Evolutionary conservation across 805 yeast species (phyloP).

Genomic region (Lipomyces starkeyi): DNA sequence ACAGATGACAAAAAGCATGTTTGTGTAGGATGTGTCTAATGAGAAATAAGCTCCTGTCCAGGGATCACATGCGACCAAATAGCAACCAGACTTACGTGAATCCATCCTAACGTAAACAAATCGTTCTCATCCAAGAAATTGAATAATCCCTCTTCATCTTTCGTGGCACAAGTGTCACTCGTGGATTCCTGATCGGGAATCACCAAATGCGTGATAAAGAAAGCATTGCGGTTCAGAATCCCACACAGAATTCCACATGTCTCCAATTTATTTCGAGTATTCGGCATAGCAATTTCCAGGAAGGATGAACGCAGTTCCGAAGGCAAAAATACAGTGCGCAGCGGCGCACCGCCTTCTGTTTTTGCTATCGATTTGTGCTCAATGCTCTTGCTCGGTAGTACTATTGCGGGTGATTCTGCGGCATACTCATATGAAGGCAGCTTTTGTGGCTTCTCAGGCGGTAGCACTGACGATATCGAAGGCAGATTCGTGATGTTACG

Average conservation of each 20-base stretch:
- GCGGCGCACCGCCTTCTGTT: slow-evolving; percentile 63
- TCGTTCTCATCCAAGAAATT: slow-evolving; percentile 61
- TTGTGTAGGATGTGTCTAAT: slow-evolving; percentile 68
- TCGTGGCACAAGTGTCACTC: slow-evolving; percentile 65
- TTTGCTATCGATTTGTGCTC: slow-evolving; percentile 42
- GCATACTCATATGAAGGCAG: slow-evolving; percentile 10
- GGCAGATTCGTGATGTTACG: not conserved
- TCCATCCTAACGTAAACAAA: slow-evolving; percentile 73
- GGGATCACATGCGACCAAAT: not conserved
- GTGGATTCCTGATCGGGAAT: slow-evolving; percentile 71
- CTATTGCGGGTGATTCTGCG: slow-evolving; percentile 8
- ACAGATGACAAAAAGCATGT: slow-evolving; percentile 71
- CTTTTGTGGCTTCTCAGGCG: slow-evolving; percentile 11
- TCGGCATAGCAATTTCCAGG: slow-evolving; percentile 54
- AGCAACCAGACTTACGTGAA: slow-evolving; percentile 48
- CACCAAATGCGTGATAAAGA: slow-evolving; percentile 64
- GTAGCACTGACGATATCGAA: not conserved
- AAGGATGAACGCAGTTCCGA: slow-evolving; percentile 52
- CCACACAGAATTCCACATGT: slow-evolving; percentile 75
- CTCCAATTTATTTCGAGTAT: slow-evolving; percentile 60
- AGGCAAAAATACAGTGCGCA: slow-evolving; percentile 61
- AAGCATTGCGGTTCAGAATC: slow-evolving; percentile 63
- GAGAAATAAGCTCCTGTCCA: not conserved
- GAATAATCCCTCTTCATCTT: slow-evolving; percentile 63
- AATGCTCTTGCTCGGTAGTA: slow-evolving; percentile 13